A percentile compares a stretch with the other conserved stretches of the same genome.
phyloP scores from a whole-genome alignment of 2,329 filamentous ascomycete species.

The Ophiostoma montium region DNA sequence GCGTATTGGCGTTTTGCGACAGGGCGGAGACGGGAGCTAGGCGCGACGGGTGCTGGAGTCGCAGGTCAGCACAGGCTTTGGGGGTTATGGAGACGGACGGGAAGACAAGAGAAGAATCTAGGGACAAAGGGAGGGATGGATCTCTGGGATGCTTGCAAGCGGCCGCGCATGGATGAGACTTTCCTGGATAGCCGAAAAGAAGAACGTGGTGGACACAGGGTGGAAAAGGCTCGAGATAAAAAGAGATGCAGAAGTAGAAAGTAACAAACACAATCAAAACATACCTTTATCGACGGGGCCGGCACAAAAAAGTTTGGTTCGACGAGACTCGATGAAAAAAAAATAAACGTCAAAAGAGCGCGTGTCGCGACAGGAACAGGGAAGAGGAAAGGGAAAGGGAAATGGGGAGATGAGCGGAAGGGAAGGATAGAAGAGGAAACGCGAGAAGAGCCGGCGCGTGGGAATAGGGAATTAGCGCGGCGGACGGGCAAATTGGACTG shows the following conservation, averaged over 20 bases:
- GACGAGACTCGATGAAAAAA: not conserved
- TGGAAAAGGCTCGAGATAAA: no score
- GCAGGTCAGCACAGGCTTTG: not conserved
- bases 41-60: not conserved
- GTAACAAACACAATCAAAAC: not conserved
- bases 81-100: not conserved
- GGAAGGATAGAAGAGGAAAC: not conserved
- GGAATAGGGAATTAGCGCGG: not conserved
- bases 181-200: not conserved
- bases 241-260: no score
- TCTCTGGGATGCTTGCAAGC: no score
- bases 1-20: slow-evolving; percentile 2
- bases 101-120: not conserved
- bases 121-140: no score
- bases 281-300: no score
- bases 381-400: not conserved
- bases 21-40: not conserved
- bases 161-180: not conserved
- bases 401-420: not conserved
- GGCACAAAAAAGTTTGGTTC: no score
- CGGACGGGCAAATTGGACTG: no score
- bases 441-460: not conserved
- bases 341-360: no score
- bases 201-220: not conserved
- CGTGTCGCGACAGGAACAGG: no score